Percentiles rank a stretch among this genome's conserved stretches.
These are phyloP conservation scores for Vickermania ingenoplastis DNA, from an alignment of 208 protist species.

Conservation along the genomic window DNA sequence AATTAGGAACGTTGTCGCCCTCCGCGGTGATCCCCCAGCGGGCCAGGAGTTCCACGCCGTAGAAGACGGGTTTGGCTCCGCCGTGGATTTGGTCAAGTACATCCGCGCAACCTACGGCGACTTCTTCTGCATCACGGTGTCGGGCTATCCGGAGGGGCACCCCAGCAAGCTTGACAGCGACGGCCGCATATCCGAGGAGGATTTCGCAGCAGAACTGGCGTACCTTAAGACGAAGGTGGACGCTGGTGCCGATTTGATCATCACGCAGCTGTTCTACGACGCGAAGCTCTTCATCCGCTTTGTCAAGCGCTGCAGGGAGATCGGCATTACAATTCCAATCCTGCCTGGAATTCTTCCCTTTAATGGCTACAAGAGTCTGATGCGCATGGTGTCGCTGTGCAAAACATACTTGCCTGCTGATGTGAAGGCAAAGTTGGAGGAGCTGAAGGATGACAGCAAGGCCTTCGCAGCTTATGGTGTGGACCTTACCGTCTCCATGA, in stretches of 20 bases:
- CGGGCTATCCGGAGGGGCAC: constrained; percentile 91
- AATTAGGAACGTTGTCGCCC: constrained; percentile 95
- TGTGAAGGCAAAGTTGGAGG: constrained; percentile 35
- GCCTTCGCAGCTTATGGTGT: constrained; percentile 53
- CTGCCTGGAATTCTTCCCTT: constrained; percentile 93
- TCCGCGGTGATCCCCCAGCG: constrained; percentile 85
- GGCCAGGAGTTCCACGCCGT: constrained; percentile 46
- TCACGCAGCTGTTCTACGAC: constrained; percentile 97
- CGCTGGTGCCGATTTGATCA: constrained; percentile 92
- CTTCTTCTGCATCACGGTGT: constrained; percentile 93
- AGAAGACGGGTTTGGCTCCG: constrained; percentile 80
- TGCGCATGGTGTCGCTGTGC: constrained; percentile 63
- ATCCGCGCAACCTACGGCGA: constrained; percentile 91
- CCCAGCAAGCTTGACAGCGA: constrained; percentile 27
- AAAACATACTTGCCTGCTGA: constrained; percentile 52
- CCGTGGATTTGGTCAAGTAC: constrained; percentile 91
- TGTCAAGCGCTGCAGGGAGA: constrained; percentile 65
- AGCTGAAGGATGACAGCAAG: constrained; percentile 47
- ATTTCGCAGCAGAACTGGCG: constrained; percentile 71
- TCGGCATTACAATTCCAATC: constrained; percentile 91
- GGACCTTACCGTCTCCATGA: constrained; percentile 47
- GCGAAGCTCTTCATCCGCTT: constrained; percentile 87
- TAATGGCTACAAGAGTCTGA: constrained; percentile 46
- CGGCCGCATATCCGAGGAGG: constrained; percentile 44
- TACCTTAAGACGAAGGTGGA: constrained; percentile 96